phyloP scores from a whole-genome alignment of 2,329 filamentous ascomycete species.

The Aspergillus awamori region DNA sequence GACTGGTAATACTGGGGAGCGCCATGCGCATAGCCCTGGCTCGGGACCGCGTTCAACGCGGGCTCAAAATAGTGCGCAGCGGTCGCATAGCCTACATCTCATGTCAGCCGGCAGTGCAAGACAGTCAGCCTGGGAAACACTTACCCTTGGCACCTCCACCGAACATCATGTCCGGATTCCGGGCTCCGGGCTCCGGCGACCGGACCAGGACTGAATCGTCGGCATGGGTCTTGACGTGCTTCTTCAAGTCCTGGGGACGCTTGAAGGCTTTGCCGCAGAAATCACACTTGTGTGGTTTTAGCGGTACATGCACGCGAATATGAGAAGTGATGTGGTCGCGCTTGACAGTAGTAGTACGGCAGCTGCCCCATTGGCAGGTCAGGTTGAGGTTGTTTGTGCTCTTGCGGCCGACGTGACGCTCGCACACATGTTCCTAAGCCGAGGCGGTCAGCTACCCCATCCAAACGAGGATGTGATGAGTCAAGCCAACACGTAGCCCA shows the following conservation, averaged over 20 bases:
- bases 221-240: conserved; percentile 98
- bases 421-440: conserved; percentile 89
- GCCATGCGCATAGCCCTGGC: conserved; percentile 46
- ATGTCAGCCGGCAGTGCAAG: not conserved
- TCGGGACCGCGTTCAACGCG: conserved; percentile 53
- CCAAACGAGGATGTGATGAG: not conserved
- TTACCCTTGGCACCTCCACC: conserved; percentile 40
- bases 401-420: conserved; percentile 97
- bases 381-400: conserved; percentile 98
- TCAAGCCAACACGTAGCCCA: conserved; percentile 8
- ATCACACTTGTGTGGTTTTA: conserved; percentile 99
- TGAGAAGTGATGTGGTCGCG: conserved; percentile 99
- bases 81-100: conserved; percentile 33
- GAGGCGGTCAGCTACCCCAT: conserved; percentile 3
- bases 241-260: conserved; percentile 97
- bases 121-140: conserved; percentile 12
- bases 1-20: conserved; percentile 57
- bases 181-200: conserved; percentile 62
- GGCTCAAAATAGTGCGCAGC: conserved; percentile 59
- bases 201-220: conserved; percentile 81
- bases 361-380: conserved; percentile 96
- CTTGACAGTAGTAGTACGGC: conserved; percentile 95
- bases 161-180: conserved; percentile 48
- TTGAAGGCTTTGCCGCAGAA: conserved; percentile 99
- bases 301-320: conserved; percentile 95